Evolutionary conservation across 2,329 filamentous ascomycete species (phyloP).

Genomic region (Penicillium sp.): DNA sequence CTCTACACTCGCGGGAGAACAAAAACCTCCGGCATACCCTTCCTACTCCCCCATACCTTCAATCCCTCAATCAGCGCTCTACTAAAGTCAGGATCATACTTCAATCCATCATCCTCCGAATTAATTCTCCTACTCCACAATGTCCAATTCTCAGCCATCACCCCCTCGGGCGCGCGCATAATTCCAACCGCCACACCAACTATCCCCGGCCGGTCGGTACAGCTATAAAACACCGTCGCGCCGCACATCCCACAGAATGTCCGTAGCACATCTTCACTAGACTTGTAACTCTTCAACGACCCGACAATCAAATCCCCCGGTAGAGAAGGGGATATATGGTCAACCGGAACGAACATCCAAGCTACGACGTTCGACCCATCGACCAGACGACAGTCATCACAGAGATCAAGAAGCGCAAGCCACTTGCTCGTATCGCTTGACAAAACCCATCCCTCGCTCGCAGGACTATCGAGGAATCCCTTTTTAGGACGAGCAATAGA

Average conservation of each 20-base stretch:
- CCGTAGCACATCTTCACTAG: conserved; percentile 35
- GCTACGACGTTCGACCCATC: conserved; percentile 39
- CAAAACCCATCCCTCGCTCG: conserved; percentile 16
- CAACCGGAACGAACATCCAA: conserved; percentile 43
- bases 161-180: conserved; percentile 38
- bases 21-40: conserved; percentile 16
- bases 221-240: conserved; percentile 43
- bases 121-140: conserved; percentile 40
- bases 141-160: conserved; percentile 43
- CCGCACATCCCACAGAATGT: conserved; percentile 48
- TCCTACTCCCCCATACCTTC: conserved; percentile 18
- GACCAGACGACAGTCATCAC: conserved; percentile 42
- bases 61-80: conserved; percentile 17
- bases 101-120: conserved; percentile 15
- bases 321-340: conserved; percentile 33
- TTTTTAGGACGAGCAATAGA: conserved; percentile 38
- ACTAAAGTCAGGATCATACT: conserved; percentile 22
- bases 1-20: background rate
- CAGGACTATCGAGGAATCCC: conserved; percentile 28
- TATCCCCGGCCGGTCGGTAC: conserved; percentile 33
- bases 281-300: conserved; percentile 40
- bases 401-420: conserved; percentile 26
- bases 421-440: conserved; percentile 21
- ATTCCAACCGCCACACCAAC: conserved; percentile 46
- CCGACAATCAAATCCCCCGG: conserved; percentile 29